Evolutionary conservation across 2,329 filamentous ascomycete genomes (phyloP).

Genomic region (Paecilomyces sp.): DNA sequence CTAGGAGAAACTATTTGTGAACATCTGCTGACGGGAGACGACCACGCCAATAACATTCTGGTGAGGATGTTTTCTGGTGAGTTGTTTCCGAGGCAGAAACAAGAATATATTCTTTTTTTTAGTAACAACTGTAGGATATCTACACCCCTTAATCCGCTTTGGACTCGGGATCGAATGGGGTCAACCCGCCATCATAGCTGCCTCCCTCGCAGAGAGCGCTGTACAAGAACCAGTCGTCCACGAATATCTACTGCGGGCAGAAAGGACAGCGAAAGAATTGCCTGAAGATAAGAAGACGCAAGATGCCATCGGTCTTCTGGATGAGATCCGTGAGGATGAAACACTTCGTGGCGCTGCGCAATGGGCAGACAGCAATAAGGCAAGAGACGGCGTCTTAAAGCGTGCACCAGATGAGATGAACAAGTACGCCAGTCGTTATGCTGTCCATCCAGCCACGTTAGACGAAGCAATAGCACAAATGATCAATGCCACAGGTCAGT

Average conservation of each 20-base stretch:
- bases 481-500: conserved; percentile 55
- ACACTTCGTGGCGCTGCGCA: conserved; percentile 50
- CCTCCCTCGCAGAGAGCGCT: conserved; percentile 69
- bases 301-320: conserved; percentile 53
- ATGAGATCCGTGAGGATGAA: conserved; percentile 50
- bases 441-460: conserved; percentile 50
- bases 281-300: conserved; percentile 23
- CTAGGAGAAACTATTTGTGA: conserved; percentile 58
- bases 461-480: conserved; percentile 57
- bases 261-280: conserved; percentile 25
- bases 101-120: neutral
- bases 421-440: conserved; percentile 52
- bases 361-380: conserved; percentile 54
- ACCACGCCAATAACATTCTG: conserved; percentile 61
- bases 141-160: conserved; percentile 78
- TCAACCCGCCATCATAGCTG: conserved; percentile 73
- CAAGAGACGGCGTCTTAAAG: conserved; percentile 60
- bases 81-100: conserved; percentile 8
- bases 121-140: conserved; percentile 45
- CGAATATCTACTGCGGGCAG: conserved; percentile 42
- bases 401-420: conserved; percentile 60
- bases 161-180: conserved; percentile 78
- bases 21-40: conserved; percentile 62
- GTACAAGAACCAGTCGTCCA: conserved; percentile 57
- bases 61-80: conserved; percentile 59